Base-by-base conservation (phyloP, 2,329 filamentous ascomycete species). In the Cytospora paraplurivora region DNA sequence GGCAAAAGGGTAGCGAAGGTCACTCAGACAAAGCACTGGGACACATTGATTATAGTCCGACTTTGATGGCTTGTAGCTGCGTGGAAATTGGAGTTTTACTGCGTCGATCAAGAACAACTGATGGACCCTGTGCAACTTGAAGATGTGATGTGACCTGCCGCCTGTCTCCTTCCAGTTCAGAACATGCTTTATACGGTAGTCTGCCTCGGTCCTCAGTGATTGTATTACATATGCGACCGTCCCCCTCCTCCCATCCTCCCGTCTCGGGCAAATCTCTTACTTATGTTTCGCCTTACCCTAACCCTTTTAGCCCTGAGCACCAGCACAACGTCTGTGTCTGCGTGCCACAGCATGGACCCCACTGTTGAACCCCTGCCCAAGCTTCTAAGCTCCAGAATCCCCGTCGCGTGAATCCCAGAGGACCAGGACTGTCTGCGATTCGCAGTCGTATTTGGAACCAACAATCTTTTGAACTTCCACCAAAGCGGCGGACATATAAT, bases 1-100 rank as follows among this genome's bases (percentile, higher is more conserved):
- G 66, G 69, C 65, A 71, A 72, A 71, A 71, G 73, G 73, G 71
- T 73, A 71, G 73, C 73, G 74, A 73, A 76, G 72, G 72, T 72
- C 50, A 12, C n/a, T 11, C 19, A 38, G 50, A 73, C 69, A 74
- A 74, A 74, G 63, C 71, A 72, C 73, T 70, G 74, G 73, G 66
- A 74, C 72, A 76, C 38, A 70, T 71, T 71, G 69, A 69, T 72
- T 72, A 73, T 73, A 61, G 62, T 75, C 75, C 63, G 64, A 62
- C 68, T 67, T 70, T 69, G 72, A 69, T 72, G 73, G 70, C 71
- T 74, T 79, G 74, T 79, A 77, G 76, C 78, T 75, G 76, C 73
- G 76, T 75, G 74, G 74, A 74, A 71, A 76, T 78, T 59, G 27
- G 19, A 59, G 59, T 63, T 62, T 65, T 41, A 65, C 59, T 56